These are phyloP conservation scores for Deinandra increscens DNA, from an alignment of 129 eudicot genomes.

Conservation along the genomic window DNA sequence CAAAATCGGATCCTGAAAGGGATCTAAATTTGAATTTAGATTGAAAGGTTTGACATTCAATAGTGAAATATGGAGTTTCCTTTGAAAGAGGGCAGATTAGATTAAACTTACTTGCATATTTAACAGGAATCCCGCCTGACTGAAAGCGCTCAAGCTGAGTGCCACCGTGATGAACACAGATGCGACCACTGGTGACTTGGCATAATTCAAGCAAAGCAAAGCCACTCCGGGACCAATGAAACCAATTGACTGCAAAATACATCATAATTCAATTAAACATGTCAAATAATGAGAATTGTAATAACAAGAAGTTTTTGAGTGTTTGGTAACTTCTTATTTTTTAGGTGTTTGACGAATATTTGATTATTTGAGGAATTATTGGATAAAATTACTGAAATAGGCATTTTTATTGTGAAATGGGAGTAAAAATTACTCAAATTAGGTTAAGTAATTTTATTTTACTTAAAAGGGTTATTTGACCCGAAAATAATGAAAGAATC, in stretches of 20 bases:
- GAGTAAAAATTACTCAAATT: too few species aligned
- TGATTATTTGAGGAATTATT: too few species aligned
- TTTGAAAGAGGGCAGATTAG: background rate
- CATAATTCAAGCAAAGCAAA: slow-evolving; percentile 82
- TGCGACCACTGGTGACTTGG: slow-evolving; percentile 74
- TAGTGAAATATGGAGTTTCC: background rate
- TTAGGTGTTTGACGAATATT: too few species aligned
- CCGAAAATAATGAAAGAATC: background rate
- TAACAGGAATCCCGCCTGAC: slow-evolving; percentile 95
- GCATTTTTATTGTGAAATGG: too few species aligned
- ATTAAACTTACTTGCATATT: slow-evolving; percentile 77
- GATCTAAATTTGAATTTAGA: background rate
- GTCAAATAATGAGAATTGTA: background rate
- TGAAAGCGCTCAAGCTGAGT: slow-evolving; percentile 87
- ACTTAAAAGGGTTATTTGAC: background rate
- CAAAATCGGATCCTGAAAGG: too few species aligned
- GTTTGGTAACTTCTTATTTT: background rate
- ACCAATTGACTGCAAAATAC: slow-evolving; percentile 69
- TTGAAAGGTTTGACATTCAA: background rate
- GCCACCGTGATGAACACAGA: slow-evolving; percentile 69
- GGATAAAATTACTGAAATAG: too few species aligned
- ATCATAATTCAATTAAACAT: background rate
- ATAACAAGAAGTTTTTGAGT: background rate
- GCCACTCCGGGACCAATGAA: slow-evolving; percentile 94
- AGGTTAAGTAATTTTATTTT: background rate